Evolutionary conservation across 2,329 filamentous ascomycete genomes (phyloP), one percentile per base, ranked within the genome.

Genomic region (Verticillium tricorpus): DNA sequence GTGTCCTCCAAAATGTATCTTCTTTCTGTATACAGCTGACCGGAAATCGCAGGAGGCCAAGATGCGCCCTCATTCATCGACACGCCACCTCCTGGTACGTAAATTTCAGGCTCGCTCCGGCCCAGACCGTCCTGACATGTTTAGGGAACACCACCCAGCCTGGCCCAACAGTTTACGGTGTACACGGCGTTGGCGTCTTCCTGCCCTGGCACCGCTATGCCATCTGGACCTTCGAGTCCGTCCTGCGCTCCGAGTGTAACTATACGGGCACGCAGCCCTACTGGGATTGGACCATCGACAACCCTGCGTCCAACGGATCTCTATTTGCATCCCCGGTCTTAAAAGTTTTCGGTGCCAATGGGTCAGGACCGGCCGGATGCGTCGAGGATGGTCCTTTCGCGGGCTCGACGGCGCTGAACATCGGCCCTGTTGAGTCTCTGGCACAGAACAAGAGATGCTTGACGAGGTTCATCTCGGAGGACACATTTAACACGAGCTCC

Each of bases 141-240:
- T 5, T 28, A 28, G 15, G 11, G 2, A 54, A 54, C 2, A 25
- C 28, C 17, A 34, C 37, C 2, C 22, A 45, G n/a, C 35, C 28
- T 12, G n/a, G n/a, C 12, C 25, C 28, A 11, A 22, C 39, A 14
- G 3, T 22, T 6, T 37, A 22, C 50, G 56, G 58, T 40, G 14
- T 57, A 39, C 64, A 64, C 50, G 58, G 57, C 56, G 63, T 60
- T 22, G 65, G 62, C 11, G 62, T 66, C 57, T 69, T 68, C 56
- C 63, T 69, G 34, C 61, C 64, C 9, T 69, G 67, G 67, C 67
- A 67, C 55, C 63, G 66, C 22, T 68, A 66, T 59, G 67, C 65
- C 61, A 63, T 61, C 3, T 66, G 60, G 62, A 57, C 58, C 17
- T 69, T 63, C 55, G 67, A 70, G 52, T 60, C 61, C 22, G 67